A percentile compares a stretch with the other conserved stretches of the same genome.
These are phyloP conservation scores for Aegilops umbellulata DNA, from an alignment of 176 grass and related monocot species.

Conservation along the genomic window DNA sequence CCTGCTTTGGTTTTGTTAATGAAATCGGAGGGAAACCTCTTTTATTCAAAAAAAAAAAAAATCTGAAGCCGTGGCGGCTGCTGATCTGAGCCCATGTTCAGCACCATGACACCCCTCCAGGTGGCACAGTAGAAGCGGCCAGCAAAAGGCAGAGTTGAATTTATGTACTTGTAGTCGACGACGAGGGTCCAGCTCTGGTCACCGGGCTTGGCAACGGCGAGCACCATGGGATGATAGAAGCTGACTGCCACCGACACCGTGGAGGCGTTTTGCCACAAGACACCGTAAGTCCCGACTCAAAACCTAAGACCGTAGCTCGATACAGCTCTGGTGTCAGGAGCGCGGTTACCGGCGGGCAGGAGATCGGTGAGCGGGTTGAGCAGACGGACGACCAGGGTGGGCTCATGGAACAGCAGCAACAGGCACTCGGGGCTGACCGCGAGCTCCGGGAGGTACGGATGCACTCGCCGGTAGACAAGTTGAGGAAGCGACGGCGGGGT, in stretches of 20 bases:
- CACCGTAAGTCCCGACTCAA: not conserved
- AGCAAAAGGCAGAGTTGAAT: not conserved
- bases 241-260: not conserved
- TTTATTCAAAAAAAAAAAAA: no score
- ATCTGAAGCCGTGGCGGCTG: no score
- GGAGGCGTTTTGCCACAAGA: not conserved
- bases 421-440: not conserved
- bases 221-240: not conserved
- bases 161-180: fast-evolving
- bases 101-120: not conserved
- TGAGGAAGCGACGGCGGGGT: not conserved
- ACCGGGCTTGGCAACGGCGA: no score
- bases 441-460: not conserved
- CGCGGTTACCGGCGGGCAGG: not conserved
- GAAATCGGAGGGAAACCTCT: no score
- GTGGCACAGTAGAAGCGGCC: no score
- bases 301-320: no score
- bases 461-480: not conserved
- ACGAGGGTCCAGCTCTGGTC: no score
- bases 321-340: not conserved
- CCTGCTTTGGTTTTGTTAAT: no score
- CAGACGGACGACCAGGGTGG: not conserved
- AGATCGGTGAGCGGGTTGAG: not conserved
- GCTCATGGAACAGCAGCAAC: not conserved
- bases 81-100: no score